phyloP scores from a whole-genome alignment of 1,139 yeast genomes.

The Suhomyces chickasaworum region DNA sequence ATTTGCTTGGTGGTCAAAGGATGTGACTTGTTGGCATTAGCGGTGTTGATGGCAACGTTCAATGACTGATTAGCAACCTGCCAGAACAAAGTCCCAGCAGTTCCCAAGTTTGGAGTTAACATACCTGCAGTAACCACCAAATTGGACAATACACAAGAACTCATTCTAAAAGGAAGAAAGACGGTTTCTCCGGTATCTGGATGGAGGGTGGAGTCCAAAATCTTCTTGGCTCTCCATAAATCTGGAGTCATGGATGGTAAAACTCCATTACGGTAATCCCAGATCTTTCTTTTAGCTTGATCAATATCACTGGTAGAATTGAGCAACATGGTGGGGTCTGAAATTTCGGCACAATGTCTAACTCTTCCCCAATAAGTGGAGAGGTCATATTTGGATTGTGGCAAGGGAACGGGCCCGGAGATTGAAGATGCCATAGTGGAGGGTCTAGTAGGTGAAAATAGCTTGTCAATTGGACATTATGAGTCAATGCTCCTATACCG shows the following conservation, averaged over 20 bases:
- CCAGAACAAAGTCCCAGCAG: conserved; percentile 93
- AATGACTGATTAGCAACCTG: conserved; percentile 95
- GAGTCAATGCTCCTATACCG: neutral
- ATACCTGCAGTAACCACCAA: conserved; percentile 95
- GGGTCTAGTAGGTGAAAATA: neutral
- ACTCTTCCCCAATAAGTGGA: conserved; percentile 91
- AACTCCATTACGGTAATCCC: conserved; percentile 74
- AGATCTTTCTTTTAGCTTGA: conserved; percentile 62
- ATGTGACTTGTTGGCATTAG: conserved; percentile 93
- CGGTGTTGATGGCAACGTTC: conserved; percentile 94
- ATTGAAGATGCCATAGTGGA: conserved; percentile 78
- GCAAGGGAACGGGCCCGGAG: conserved; percentile 77
- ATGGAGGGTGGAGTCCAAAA: conserved; percentile 85
- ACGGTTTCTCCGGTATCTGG: conserved; percentile 97
- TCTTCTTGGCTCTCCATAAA: conserved; percentile 85
- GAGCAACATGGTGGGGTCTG: conserved; percentile 88
- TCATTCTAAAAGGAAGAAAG: conserved; percentile 91
- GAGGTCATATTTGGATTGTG: conserved; percentile 77
- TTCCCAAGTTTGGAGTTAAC: conserved; percentile 92
- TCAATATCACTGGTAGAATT: conserved; percentile 67
- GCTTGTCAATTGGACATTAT: neutral
- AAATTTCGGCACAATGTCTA: conserved; percentile 86
- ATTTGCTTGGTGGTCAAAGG: conserved; percentile 81
- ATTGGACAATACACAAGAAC: conserved; percentile 90
- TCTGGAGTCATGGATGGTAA: conserved; percentile 68